Evolutionary conservation across 805 yeast species (phyloP).

Genomic region (Metschnikowia orientalis): DNA sequence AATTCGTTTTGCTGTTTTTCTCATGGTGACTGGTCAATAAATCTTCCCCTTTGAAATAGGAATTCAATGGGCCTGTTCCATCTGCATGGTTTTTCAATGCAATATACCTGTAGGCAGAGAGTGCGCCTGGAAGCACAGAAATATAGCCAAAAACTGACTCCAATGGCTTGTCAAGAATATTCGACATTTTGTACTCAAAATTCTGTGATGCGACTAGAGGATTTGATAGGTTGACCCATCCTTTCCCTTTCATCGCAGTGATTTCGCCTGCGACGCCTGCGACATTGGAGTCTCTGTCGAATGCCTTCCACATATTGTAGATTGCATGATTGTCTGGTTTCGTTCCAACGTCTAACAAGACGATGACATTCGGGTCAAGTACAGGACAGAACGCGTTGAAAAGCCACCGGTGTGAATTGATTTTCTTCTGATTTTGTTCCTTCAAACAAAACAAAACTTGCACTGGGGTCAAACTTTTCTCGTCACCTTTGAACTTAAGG

Average conservation of each 20-base stretch:
- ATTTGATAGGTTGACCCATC: conserved; percentile 73
- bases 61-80: conserved; percentile 86
- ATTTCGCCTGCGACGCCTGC: conserved; percentile 99
- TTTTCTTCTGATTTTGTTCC: conserved; percentile 87
- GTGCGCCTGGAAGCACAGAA: conserved; percentile 91
- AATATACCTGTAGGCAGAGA: conserved; percentile 87
- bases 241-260: conserved; percentile 89
- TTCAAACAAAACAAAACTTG: conserved; percentile 90
- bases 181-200: conserved; percentile 96
- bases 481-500: conserved; percentile 84
- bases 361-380: conserved; percentile 85
- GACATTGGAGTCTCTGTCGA: conserved; percentile 91
- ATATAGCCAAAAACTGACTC: conserved; percentile 93
- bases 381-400: conserved; percentile 93
- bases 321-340: conserved; percentile 84
- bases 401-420: conserved; percentile 97
- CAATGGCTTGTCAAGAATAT: conserved; percentile 88
- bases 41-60: conserved; percentile 88
- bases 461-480: conserved; percentile 88
- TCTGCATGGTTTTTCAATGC: conserved; percentile 82
- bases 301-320: conserved; percentile 95
- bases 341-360: conserved; percentile 95
- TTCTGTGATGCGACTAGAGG: conserved; percentile 96
- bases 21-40: conserved; percentile 28
- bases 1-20: conserved; percentile 54